Conservation (phyloP, 805 yeast species). For the Candida lessepsii region DNA sequence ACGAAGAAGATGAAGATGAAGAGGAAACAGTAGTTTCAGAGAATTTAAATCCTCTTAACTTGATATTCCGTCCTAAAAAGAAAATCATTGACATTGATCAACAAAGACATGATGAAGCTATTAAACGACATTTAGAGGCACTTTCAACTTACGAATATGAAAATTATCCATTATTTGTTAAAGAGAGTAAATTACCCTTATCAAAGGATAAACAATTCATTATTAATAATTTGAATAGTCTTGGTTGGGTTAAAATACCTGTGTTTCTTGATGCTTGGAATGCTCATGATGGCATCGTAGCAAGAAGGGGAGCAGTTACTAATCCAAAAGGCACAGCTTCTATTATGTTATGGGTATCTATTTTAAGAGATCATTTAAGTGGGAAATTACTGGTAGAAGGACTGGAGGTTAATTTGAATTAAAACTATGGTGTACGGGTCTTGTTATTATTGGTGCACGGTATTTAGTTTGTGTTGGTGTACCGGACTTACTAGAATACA, state of each 20-base stretch:
- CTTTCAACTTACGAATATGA: constrained; percentile 18
- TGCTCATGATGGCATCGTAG: constrained; percentile 85
- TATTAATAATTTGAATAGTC: constrained; percentile 52
- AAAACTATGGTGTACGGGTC: no score
- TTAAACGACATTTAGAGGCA: constrained; percentile 15
- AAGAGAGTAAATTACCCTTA: constrained; percentile 28
- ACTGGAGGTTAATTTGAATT: no score
- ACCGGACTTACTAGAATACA: no score
- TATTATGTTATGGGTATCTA: constrained; percentile 49
- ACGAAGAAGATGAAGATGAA: constrained; percentile 7
- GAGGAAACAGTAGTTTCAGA: constrained; percentile 10
- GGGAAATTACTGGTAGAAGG: no score
- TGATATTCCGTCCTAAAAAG: constrained; percentile 14
- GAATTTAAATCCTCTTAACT: constrained; percentile 13
- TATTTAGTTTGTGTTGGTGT: no score
- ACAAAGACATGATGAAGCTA: constrained; percentile 24
- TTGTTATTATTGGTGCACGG: no score
- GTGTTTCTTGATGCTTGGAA: constrained; percentile 69
- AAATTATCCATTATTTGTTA: constrained; percentile 30
- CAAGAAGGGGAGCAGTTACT: constrained; percentile 60
- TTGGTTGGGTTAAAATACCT: constrained; percentile 78
- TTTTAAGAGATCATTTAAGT: constrained; percentile 28
- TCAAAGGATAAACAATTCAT: constrained; percentile 41
- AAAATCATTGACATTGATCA: constrained; percentile 22
- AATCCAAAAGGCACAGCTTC: constrained; percentile 54